phyloP scores from a whole-genome alignment of 2,329 filamentous ascomycete genomes.

The Lasiodiplodia hormozganensis region DNA sequence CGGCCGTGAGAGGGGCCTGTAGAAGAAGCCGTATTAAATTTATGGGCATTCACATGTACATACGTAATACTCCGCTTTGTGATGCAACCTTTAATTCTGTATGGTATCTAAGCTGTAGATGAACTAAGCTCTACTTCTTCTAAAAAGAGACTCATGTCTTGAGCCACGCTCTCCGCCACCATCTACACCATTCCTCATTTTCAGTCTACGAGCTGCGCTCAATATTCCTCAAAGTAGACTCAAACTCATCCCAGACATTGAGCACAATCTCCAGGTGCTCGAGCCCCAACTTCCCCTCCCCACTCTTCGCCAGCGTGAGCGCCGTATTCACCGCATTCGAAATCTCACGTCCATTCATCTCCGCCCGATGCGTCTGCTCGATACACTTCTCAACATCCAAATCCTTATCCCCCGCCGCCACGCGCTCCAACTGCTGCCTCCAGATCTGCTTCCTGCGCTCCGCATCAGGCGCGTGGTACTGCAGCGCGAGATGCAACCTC shows the following conservation, averaged over 20 bases:
- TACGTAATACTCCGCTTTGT: too few relatives aligned
- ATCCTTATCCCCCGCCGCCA: slow-evolving; percentile 17
- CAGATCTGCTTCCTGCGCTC: slow-evolving; percentile 35
- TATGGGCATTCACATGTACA: too few relatives aligned
- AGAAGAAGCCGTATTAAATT: too few relatives aligned
- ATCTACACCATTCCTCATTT: background rate
- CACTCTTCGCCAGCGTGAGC: slow-evolving; percentile 33
- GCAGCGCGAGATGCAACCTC: slow-evolving; percentile 31
- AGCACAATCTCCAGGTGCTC: slow-evolving; percentile 31
- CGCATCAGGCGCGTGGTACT: slow-evolving; percentile 19
- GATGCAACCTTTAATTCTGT: too few relatives aligned
- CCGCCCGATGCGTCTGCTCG: slow-evolving; percentile 46
- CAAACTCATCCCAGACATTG: slow-evolving; percentile 30
- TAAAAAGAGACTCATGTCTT: too few relatives aligned
- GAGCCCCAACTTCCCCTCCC: background rate
- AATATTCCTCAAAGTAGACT: slow-evolving; percentile 12
- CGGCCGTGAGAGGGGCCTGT: too few relatives aligned
- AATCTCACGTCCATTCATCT: slow-evolving; percentile 21
- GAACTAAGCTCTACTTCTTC: too few relatives aligned
- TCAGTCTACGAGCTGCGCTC: background rate
- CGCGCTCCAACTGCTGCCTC: slow-evolving; percentile 34
- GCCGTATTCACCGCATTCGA: slow-evolving; percentile 11
- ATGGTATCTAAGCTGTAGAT: too few relatives aligned
- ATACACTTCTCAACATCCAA: slow-evolving; percentile 46
- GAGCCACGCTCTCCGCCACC: too few relatives aligned